Percentiles rank a stretch among this genome's conserved stretches.
Conservation (phyloP, 768 basidiomycete genomes). For the Leucosporidium scottii region DNA sequence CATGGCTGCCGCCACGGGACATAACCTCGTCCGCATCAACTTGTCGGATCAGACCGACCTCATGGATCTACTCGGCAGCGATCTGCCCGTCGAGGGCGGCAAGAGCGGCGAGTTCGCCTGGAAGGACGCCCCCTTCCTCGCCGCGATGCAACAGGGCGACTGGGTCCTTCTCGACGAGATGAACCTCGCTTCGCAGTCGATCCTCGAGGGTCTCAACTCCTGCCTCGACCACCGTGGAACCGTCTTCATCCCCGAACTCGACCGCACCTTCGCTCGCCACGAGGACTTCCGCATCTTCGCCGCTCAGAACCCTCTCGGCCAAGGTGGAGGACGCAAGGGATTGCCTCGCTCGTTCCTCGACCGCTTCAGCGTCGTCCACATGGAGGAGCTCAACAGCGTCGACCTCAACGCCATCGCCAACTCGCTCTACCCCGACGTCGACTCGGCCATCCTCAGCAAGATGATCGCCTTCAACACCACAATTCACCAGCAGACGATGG, state of each 20-base stretch:
- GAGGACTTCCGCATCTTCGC: slow-evolving; percentile 95
- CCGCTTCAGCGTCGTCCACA: slow-evolving; percentile 94
- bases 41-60: slow-evolving; percentile 97
- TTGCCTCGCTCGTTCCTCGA: slow-evolving; percentile 96
- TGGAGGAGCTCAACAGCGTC: slow-evolving; percentile 69
- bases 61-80: slow-evolving; percentile 90
- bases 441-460: slow-evolving; percentile 51
- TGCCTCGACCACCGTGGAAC: slow-evolving; percentile 90
- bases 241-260: slow-evolving; percentile 90
- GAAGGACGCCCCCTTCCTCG: slow-evolving; percentile 94
- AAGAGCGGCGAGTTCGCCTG: slow-evolving; percentile 87
- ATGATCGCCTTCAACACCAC: slow-evolving; percentile 79
- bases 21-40: slow-evolving; percentile 83
- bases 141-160: slow-evolving; percentile 84
- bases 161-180: slow-evolving; percentile 99
- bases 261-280: slow-evolving; percentile 76
- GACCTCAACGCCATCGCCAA: slow-evolving; percentile 75
- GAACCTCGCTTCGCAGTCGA: slow-evolving; percentile 95
- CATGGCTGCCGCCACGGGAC: slow-evolving; percentile 69
- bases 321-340: slow-evolving; percentile 95
- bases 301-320: slow-evolving; percentile 90
- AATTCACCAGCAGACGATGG: slow-evolving; percentile 60
- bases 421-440: slow-evolving; percentile 60
- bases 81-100: slow-evolving; percentile 89
- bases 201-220: slow-evolving; percentile 94